Base-by-base conservation (phyloP, 345 rosid genomes). In the Ceriops zippeliana region DNA sequence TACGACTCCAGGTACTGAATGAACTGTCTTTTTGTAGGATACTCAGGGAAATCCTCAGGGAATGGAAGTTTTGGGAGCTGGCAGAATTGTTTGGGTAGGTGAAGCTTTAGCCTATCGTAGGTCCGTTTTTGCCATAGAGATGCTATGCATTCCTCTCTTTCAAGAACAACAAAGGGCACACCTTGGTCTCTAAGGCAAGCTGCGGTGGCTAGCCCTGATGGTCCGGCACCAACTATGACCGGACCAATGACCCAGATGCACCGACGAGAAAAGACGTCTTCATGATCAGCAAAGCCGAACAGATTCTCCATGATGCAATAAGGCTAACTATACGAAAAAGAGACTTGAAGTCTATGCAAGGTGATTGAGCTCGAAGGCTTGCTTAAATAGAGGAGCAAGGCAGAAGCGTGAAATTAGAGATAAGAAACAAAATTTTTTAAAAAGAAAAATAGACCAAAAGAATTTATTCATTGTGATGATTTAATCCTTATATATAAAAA, bases 191-290 rank as follows among this genome's bases (percentile, higher is more conserved):
- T 73, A 5, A 91, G 91, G 76, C 96, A 85, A 67, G 97, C 93
- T 0, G 93, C 97, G 0, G 92, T 83, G 69, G 96, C 96, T 22
- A 91, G 78, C 22, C 96, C 97, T 0, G 97, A 84, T 0, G 97
- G 97, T 31, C 97, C 97, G 6, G 92, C 96, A 9, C 97, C 97
- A 16, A 91, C 87, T 27, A 89, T 91, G 65, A 91, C 79, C 2
- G 93, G 96, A 28, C 97, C 96, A 17, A 78, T 87, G 22, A 91
- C 96, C 90, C 79, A 81, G 62, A 83, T 84, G 75, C 88, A 82
- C 62, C 89, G 81, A 42, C 74, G 81, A 37, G 73, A 60, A 8
- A 67, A 62, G 84, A 66, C 70, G 52, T 85, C 84, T 19, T 86
- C 85, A 0, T 78, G 82, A 79, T 75, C 86, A 54, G 15, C 79